Conservation (phyloP, 2,329 filamentous ascomycete species). For the Fusarium odoratissimum region DNA sequence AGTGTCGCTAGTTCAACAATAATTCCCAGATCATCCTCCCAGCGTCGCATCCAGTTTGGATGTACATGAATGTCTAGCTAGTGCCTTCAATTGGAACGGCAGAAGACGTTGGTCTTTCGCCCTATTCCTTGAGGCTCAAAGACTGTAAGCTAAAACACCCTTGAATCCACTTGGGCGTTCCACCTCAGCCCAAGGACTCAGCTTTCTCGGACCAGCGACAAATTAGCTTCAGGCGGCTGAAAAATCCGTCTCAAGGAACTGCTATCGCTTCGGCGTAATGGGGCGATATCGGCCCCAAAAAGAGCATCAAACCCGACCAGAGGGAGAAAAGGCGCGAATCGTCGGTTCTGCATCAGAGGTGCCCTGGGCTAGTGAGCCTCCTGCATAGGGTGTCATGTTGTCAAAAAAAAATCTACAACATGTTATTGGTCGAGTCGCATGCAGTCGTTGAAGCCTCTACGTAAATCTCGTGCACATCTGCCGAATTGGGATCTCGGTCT, state of each 20-base stretch:
- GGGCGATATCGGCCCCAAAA: background rate
- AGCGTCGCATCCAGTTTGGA: background rate
- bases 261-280: background rate
- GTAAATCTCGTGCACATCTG: constrained; percentile 19
- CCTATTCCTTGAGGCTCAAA: constrained; percentile 6
- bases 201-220: background rate
- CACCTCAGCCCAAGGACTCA: background rate
- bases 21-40: background rate
- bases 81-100: background rate
- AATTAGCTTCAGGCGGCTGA: background rate
- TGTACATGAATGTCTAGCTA: background rate
- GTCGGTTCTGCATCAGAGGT: background rate
- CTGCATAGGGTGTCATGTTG: constrained; percentile 1
- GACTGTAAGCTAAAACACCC: background rate
- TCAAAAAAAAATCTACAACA: constrained; percentile 4
- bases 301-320: background rate
- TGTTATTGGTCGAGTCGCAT: constrained; percentile 18
- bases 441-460: constrained; percentile 17
- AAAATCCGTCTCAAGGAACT: background rate
- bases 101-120: background rate
- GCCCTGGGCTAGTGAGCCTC: background rate
- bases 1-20: background rate
- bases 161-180: constrained; percentile 4
- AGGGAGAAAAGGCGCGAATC: background rate
- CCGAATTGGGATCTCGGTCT: constrained; percentile 39